These are phyloP conservation scores for Clathrus columnatus DNA, from an alignment of 768 basidiomycete species.

Conservation along the genomic window DNA sequence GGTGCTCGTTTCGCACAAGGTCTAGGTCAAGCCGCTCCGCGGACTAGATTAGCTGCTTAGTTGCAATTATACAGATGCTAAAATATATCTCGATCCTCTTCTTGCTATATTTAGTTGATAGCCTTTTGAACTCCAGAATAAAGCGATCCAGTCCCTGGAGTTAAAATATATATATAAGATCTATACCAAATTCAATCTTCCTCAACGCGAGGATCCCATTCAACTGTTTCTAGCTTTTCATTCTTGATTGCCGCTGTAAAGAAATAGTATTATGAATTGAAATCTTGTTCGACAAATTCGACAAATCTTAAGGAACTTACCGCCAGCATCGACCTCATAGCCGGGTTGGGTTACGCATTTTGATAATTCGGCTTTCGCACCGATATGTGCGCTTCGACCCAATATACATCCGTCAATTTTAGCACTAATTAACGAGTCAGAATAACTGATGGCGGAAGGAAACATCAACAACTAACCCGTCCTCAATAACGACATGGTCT, in stretches of 20 bases:
- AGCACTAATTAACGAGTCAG: constrained; percentile 35
- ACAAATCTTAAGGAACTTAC: constrained; percentile 26
- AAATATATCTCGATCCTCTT: neutral
- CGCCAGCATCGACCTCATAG: constrained; percentile 60
- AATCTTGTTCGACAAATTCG: neutral
- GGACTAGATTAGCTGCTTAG: constrained; percentile 23
- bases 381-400: constrained; percentile 65
- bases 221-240: constrained; percentile 48
- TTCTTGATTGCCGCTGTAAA: constrained; percentile 8
- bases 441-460: neutral
- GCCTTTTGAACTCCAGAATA: neutral
- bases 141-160: neutral
- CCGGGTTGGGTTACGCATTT: constrained; percentile 70
- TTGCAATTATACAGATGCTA: constrained; percentile 4
- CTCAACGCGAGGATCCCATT: constrained; percentile 30
- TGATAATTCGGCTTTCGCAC: constrained; percentile 56
- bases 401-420: constrained; percentile 72
- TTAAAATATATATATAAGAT: constrained; percentile 3
- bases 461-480: constrained; percentile 50
- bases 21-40: constrained; percentile 24
- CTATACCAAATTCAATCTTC: constrained; percentile 9
- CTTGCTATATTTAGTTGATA: no score
- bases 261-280: neutral
- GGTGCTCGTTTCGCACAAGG: constrained; percentile 80
- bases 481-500: constrained; percentile 82